A percentile compares a stretch with the other conserved stretches of the same genome.
These are phyloP conservation scores for Xylariaceae sp. DNA, from an alignment of 2,329 filamentous ascomycete genomes.

Conservation along the genomic window DNA sequence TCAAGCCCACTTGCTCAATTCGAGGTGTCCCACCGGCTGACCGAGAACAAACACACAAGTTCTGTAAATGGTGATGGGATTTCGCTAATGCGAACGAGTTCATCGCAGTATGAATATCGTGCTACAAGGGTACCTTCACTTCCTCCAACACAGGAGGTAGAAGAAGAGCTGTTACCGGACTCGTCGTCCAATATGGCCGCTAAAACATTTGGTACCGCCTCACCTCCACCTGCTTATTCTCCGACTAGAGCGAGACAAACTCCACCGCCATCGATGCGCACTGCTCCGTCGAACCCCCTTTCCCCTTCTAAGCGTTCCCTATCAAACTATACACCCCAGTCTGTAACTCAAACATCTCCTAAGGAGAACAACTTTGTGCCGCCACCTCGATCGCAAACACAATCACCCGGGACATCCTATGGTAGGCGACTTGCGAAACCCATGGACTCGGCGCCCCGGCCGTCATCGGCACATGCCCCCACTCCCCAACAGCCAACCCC, in stretches of 20 bases:
- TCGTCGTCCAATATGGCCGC: constrained; percentile 24
- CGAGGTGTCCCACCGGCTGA: constrained; percentile 44
- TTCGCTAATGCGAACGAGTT: constrained; percentile 46
- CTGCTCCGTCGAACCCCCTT: constrained; percentile 37
- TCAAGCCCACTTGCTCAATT: constrained; percentile 62
- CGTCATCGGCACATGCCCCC: constrained; percentile 48
- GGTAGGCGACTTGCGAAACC: constrained; percentile 33
- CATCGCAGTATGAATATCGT: constrained; percentile 49
- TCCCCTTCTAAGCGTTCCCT: constrained; percentile 52
- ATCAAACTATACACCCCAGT: constrained; percentile 47
- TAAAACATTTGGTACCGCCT: constrained; percentile 22
- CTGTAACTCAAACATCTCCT: constrained; percentile 29
- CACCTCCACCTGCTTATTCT: constrained; percentile 36
- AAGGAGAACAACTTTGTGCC: constrained; percentile 43
- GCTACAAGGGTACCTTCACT: constrained; percentile 52
- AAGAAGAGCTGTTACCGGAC: constrained; percentile 46
- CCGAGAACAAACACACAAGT: constrained; percentile 28
- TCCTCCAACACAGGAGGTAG: constrained; percentile 56
- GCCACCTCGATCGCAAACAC: constrained; percentile 56
- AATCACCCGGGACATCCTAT: constrained; percentile 51
- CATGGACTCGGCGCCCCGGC: constrained; percentile 45
- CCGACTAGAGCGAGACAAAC: constrained; percentile 40
- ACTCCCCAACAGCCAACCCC: constrained; percentile 33
- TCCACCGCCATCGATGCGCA: constrained; percentile 41
- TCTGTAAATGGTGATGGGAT: constrained; percentile 36